Evolutionary conservation across 208 protist species (phyloP).

Genomic region (Wallacemonas sp.): DNA sequence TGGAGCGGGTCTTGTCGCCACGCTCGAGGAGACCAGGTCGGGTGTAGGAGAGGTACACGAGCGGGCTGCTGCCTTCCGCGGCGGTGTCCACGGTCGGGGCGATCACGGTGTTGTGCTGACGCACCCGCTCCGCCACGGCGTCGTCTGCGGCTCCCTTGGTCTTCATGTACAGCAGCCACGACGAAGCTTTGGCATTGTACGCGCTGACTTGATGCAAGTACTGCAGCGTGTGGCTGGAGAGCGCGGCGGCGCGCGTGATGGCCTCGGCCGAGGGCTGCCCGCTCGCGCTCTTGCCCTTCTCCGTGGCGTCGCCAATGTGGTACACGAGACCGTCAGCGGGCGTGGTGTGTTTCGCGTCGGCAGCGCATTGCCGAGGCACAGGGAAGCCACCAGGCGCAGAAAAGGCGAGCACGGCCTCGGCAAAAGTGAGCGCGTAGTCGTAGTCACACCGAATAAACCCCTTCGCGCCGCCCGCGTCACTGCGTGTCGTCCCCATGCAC

Average conservation of each 20-base stretch:
- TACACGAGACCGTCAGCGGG: slow-evolving; percentile 22
- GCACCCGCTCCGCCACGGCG: slow-evolving; percentile 45
- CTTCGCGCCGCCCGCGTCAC: slow-evolving; percentile 69
- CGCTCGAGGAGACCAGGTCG: slow-evolving; percentile 67
- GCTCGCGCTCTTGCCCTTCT: not conserved
- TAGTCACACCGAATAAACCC: slow-evolving; percentile 72
- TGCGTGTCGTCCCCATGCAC: slow-evolving; percentile 80
- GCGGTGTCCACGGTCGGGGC: not conserved
- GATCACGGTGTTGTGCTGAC: slow-evolving; percentile 18
- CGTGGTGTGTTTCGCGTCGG: not conserved
- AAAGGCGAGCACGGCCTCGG: slow-evolving; percentile 53
- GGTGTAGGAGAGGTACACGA: slow-evolving; percentile 45
- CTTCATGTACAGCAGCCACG: slow-evolving; percentile 68
- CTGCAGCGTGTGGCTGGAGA: slow-evolving; percentile 30
- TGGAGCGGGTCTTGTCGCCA: slow-evolving; percentile 44
- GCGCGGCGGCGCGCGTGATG: slow-evolving; percentile 23
- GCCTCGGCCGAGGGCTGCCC: slow-evolving; percentile 2
- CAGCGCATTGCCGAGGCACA: not conserved
- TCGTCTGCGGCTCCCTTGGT: slow-evolving; percentile 70
- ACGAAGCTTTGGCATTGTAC: slow-evolving; percentile 41
- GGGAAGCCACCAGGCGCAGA: slow-evolving; percentile 32
- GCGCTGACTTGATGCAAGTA: slow-evolving; percentile 55
- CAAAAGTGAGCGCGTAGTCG: slow-evolving; percentile 73
- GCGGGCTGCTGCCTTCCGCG: not conserved
- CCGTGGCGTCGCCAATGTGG: slow-evolving; percentile 26